A percentile compares a stretch with the other conserved stretches of the same genome.
Conservation (phyloP, 2,329 filamentous ascomycete species). For the Chaetomium sp. region DNA sequence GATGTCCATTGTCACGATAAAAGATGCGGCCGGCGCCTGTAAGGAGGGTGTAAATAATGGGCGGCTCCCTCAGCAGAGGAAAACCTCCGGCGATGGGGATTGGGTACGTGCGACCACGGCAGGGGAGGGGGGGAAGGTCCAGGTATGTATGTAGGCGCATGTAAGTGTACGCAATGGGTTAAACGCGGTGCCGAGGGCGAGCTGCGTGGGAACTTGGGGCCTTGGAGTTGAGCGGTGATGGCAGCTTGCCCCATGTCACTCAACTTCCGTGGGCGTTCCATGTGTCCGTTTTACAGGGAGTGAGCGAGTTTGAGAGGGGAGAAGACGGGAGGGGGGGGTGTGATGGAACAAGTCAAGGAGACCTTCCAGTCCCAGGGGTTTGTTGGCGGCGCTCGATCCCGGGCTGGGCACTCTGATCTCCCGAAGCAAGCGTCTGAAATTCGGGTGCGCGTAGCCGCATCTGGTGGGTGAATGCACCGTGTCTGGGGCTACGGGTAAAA, state of each 20-base stretch:
- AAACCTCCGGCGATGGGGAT: neutral
- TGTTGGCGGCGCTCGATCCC: constrained; percentile 1
- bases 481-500: constrained; percentile 26
- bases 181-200: neutral
- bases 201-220: no score
- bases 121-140: neutral
- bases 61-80: constrained; percentile 10
- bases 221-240: no score
- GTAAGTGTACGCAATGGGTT: neutral
- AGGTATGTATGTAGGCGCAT: constrained; percentile 7
- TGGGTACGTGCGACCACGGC: neutral
- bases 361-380: neutral
- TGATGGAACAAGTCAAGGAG: neutral
- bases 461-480: constrained; percentile 25
- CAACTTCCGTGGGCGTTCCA: constrained; percentile 4
- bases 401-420: constrained; percentile 13
- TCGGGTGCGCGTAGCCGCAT: constrained; percentile 26
- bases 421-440: constrained; percentile 19
- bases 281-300: constrained; percentile 4
- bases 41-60: constrained; percentile 4
- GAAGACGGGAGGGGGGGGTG: neutral
- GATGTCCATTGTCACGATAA: constrained; percentile 17
- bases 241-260: neutral
- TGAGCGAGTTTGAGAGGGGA: no score
- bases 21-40: neutral